phyloP scores from a whole-genome alignment of 2,329 filamentous ascomycete species.

The Xylariaceae sp. region DNA sequence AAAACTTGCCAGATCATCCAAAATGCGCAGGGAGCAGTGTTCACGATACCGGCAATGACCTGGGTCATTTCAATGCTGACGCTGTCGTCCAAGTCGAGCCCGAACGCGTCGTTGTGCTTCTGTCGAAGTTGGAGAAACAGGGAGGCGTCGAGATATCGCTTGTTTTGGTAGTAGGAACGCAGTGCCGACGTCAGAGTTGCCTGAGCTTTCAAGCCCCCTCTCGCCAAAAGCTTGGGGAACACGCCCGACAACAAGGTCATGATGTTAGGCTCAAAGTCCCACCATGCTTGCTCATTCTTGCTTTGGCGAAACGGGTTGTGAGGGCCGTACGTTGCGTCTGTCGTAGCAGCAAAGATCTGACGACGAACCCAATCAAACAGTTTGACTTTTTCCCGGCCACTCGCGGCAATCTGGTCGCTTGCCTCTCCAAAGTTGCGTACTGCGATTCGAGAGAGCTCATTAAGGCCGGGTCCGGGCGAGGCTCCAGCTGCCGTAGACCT shows the following conservation, averaged over 20 bases:
- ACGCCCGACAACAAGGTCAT: conserved; percentile 5
- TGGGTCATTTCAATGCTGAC: conserved; percentile 7
- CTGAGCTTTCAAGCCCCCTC: not conserved
- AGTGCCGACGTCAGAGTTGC: conserved; percentile 2
- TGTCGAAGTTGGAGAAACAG: conserved; percentile 3
- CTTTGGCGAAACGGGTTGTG: conserved; percentile 8
- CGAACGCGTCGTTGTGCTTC: conserved; percentile 2
- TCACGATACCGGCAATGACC: conserved; percentile 5
- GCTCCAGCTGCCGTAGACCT: not conserved
- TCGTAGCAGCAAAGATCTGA: conserved; percentile 6
- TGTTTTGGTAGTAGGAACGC: conserved; percentile 1
- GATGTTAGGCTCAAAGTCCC: conserved; percentile 1
- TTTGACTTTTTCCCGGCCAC: not conserved
- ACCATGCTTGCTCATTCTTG: conserved; percentile 5
- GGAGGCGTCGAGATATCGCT: conserved; percentile 5
- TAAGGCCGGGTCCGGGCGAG: conserved; percentile 5
- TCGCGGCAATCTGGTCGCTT: conserved; percentile 1
- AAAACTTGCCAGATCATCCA: conserved; percentile 6
- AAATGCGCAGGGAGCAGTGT: conserved; percentile 6
- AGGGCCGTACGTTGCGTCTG: conserved; percentile 6
- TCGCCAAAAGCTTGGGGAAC: conserved; percentile 6
- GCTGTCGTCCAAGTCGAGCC: conserved; percentile 3
- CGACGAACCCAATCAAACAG: conserved; percentile 25
- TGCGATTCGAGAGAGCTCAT: conserved; percentile 6
- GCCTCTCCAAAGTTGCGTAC: not conserved